Evolutionary conservation across 1,284 basidiomycete species (phyloP).

Genomic region (Ceratobasidium sp.): DNA sequence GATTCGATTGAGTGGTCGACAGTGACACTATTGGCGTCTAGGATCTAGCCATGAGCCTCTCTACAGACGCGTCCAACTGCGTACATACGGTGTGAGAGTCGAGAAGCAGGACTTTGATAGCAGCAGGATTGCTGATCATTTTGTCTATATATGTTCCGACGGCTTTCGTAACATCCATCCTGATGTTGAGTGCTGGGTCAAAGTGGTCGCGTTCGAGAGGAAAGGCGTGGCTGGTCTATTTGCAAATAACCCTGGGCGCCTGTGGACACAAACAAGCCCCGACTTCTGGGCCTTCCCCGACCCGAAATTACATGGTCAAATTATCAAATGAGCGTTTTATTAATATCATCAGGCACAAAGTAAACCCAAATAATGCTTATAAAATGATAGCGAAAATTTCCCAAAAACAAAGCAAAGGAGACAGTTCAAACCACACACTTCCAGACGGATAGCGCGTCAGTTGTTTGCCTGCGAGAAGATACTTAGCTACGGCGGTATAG

Average conservation of each 20-base stretch:
- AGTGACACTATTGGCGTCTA: conserved; percentile 98
- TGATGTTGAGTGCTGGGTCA: conserved; percentile 13
- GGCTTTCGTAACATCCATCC: conserved; percentile 96
- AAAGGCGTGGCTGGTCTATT: no score
- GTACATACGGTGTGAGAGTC: conserved; percentile 91
- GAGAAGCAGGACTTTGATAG: conserved; percentile 98
- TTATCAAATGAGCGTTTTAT: neutral
- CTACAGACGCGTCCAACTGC: conserved; percentile 23
- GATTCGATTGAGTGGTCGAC: conserved; percentile 92
- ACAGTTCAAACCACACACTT: neutral
- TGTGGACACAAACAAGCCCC: no score
- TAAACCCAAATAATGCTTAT: conserved; percentile 27
- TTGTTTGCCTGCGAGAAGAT: no score
- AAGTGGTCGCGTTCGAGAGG: no score
- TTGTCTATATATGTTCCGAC: conserved; percentile 94
- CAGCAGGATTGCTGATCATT: conserved; percentile 85
- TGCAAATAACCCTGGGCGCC: no score
- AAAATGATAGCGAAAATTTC: conserved; percentile 3
- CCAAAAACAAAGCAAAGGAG: neutral
- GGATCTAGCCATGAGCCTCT: conserved; percentile 15
- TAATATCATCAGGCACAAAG: conserved; percentile 3
- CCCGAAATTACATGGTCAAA: no score
- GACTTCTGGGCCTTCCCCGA: no score
- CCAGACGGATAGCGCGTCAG: no score
- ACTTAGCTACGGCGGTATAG: no score